phyloP scores from a whole-genome alignment of 805 yeast genomes.

The Barnettozyma sucrosica region DNA sequence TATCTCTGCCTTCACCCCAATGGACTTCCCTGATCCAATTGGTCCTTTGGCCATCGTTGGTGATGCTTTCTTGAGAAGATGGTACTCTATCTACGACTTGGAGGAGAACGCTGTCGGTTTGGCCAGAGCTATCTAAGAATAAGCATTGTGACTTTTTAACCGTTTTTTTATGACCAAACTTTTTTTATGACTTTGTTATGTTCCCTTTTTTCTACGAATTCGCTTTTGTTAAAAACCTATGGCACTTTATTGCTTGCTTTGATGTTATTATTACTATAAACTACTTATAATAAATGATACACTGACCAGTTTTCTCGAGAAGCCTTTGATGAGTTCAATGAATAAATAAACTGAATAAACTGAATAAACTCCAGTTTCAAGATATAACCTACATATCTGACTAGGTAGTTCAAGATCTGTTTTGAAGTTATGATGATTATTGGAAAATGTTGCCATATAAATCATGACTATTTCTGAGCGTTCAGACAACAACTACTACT shows the following conservation, averaged over 20 bases:
- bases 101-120: slow-evolving; percentile 91
- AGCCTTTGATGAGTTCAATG: no score
- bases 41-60: slow-evolving; percentile 96
- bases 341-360: no score
- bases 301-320: neutral
- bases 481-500: neutral
- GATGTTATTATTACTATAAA: neutral
- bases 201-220: neutral
- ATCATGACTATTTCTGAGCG: no score
- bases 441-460: no score
- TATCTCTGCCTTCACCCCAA: slow-evolving; percentile 92
- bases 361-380: no score
- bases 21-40: slow-evolving; percentile 96
- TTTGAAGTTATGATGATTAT: no score
- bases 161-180: neutral
- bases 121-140: slow-evolving; percentile 63
- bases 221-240: neutral
- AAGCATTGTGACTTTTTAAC: neutral
- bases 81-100: slow-evolving; percentile 89
- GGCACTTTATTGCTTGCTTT: neutral
- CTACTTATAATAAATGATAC: neutral
- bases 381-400: no score
- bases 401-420: no score
- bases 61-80: slow-evolving; percentile 93
- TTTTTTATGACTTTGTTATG: neutral